These are phyloP conservation scores for Fusarium dimerum DNA, from an alignment of 2,329 filamentous ascomycete species.

Conservation along the genomic window DNA sequence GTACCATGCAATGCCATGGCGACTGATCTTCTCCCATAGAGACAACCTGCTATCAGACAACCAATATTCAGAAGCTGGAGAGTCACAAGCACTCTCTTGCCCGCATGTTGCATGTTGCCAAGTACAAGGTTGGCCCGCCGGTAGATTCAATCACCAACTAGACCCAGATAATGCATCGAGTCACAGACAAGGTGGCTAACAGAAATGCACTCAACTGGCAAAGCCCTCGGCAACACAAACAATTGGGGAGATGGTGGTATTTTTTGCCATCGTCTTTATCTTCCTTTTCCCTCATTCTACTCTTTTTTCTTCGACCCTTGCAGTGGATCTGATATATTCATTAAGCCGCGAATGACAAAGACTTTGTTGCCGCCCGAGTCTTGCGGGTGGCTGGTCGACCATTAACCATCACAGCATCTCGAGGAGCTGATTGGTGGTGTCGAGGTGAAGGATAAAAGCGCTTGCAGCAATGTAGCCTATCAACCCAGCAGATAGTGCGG, in stretches of 20 bases:
- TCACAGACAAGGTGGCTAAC: not conserved
- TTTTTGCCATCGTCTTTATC: not conserved
- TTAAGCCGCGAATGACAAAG: constrained; percentile 31
- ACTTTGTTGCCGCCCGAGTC: constrained; percentile 46
- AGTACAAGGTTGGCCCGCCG: not conserved
- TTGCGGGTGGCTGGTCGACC: constrained; percentile 40
- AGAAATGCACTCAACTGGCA: not conserved
- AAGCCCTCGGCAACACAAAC: not conserved
- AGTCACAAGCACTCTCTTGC: constrained; percentile 11
- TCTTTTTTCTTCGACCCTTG: not conserved
- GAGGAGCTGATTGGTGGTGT: constrained; percentile 40
- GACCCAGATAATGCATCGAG: not conserved
- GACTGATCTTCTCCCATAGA: not conserved
- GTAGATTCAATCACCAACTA: not conserved
- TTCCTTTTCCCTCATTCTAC: not conserved
- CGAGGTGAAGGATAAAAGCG: constrained; percentile 21
- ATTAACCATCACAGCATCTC: constrained; percentile 36
- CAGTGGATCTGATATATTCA: not conserved
- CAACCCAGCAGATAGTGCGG: constrained; percentile 20
- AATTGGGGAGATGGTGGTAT: not conserved
- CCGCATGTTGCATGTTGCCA: not conserved
- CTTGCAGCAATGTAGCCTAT: constrained; percentile 27
- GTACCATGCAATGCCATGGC: not conserved
- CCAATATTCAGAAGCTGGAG: constrained; percentile 1
- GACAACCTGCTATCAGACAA: constrained; percentile 4